Percentiles rank a stretch among this genome's conserved stretches.
Evolutionary conservation across 768 basidiomycete species (phyloP).

Genomic region (Boletus rex-veris): DNA sequence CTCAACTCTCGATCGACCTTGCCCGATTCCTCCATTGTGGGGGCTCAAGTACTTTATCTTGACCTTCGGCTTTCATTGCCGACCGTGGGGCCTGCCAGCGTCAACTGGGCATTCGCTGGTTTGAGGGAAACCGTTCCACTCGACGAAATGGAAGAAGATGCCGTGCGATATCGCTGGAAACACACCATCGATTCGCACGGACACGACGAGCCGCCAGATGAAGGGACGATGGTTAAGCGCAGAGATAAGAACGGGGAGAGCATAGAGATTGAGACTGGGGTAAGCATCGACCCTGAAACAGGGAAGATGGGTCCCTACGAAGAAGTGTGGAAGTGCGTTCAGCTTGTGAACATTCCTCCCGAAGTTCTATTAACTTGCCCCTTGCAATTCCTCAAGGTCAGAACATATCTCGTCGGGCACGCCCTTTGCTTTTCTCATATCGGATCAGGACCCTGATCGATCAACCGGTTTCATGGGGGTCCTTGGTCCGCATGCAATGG

Average conservation of each 20-base stretch:
- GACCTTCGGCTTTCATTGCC: slow-evolving; percentile 17
- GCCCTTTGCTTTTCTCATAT: slow-evolving; percentile 17
- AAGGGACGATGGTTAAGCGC: slow-evolving; percentile 10
- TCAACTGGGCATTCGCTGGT: not conserved
- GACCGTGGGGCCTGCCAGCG: not conserved
- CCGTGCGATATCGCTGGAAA: slow-evolving; percentile 14
- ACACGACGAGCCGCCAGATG: slow-evolving; percentile 6
- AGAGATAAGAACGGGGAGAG: not conserved
- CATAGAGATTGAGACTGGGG: slow-evolving; percentile 10
- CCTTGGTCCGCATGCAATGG: slow-evolving; percentile 15
- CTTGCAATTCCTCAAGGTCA: not conserved
- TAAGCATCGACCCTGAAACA: slow-evolving; percentile 11
- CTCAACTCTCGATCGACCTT: slow-evolving; percentile 12
- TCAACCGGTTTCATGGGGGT: slow-evolving; percentile 21
- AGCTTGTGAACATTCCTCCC: not conserved
- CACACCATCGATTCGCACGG: slow-evolving; percentile 17
- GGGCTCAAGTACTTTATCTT: slow-evolving; percentile 12
- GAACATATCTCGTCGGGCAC: slow-evolving; percentile 4
- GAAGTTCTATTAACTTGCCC: too few species aligned
- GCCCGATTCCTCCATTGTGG: not conserved
- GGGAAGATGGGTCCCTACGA: slow-evolving; percentile 15
- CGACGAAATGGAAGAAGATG: not conserved
- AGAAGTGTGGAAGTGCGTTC: slow-evolving; percentile 21
- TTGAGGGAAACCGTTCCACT: slow-evolving; percentile 7
- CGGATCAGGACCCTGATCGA: slow-evolving; percentile 1